phyloP scores from a whole-genome alignment of 139 green algal species.

The Coelastrella sp. region DNA sequence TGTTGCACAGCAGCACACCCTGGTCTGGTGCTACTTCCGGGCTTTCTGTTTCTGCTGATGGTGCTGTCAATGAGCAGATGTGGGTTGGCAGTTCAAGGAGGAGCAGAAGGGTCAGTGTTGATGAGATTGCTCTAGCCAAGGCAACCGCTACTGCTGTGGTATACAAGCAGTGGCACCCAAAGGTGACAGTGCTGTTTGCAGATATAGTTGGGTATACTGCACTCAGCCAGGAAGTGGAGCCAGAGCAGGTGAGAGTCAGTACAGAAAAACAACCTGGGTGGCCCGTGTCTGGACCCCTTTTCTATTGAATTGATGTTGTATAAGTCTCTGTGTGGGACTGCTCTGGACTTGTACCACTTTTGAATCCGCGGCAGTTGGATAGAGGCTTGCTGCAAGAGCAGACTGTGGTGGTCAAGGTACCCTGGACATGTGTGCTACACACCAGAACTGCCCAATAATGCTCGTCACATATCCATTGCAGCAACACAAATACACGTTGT shows the following conservation, averaged over 20 bases:
- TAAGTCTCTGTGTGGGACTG: conserved; percentile 7
- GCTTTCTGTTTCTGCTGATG: not conserved
- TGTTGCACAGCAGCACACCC: not conserved
- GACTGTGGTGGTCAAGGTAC: too few relatives aligned
- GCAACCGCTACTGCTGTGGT: conserved; percentile 17
- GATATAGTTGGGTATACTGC: conserved; percentile 64
- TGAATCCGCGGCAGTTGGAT: too few relatives aligned
- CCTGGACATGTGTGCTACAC: too few relatives aligned
- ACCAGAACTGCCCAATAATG: too few relatives aligned
- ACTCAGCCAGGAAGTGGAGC: conserved; percentile 50
- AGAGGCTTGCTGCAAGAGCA: too few relatives aligned
- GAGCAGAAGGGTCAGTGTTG: not conserved
- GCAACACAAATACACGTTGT: too few relatives aligned
- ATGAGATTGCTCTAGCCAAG: not conserved
- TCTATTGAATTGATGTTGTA: too few relatives aligned
- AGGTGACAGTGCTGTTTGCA: conserved; percentile 58
- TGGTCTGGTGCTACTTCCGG: not conserved
- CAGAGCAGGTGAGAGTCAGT: conserved; percentile 43
- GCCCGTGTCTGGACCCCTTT: too few relatives aligned
- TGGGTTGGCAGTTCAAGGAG: not conserved
- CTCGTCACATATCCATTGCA: not conserved
- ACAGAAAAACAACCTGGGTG: too few relatives aligned
- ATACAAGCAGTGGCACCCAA: conserved; percentile 59
- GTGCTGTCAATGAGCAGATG: not conserved
- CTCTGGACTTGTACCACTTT: not conserved